phyloP scores from a whole-genome alignment of 192 early-diverging fungal species.

The Backusella parvicylindrica region DNA sequence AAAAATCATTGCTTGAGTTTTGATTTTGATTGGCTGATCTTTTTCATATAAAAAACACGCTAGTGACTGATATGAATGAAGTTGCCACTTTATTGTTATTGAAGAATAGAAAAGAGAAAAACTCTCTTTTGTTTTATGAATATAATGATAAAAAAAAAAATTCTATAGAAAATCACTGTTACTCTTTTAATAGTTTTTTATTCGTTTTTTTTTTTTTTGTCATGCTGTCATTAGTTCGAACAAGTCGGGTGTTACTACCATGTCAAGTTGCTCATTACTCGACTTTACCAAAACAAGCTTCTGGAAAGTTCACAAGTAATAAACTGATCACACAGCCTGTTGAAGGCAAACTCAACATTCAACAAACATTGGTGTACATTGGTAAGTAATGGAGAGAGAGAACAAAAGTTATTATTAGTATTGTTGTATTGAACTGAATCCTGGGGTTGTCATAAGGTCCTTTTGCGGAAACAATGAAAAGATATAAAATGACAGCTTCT shows the following conservation, averaged over 20 bases:
- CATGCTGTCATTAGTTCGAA: neutral
- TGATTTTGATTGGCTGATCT: neutral
- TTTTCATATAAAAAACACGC: neutral
- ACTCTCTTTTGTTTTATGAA: too few relatives aligned
- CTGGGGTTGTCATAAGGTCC: slow-evolving; percentile 17
- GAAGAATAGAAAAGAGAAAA: too few relatives aligned
- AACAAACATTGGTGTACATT: slow-evolving; percentile 33
- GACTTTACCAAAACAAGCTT: slow-evolving; percentile 25
- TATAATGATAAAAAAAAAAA: too few relatives aligned
- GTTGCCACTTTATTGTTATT: too few relatives aligned
- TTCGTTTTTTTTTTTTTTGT: neutral
- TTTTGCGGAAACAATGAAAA: slow-evolving; percentile 31
- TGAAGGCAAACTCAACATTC: neutral
- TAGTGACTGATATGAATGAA: too few relatives aligned
- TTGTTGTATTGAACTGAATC: neutral
- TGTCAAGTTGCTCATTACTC: slow-evolving; percentile 7
- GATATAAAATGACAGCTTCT: slow-evolving; percentile 36
- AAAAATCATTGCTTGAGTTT: neutral
- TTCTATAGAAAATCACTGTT: too few relatives aligned
- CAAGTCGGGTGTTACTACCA: neutral
- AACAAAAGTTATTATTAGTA: neutral
- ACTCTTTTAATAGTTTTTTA: too few relatives aligned
- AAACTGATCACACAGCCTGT: slow-evolving; percentile 10
- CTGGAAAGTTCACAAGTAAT: slow-evolving; percentile 30
- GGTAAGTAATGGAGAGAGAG: neutral